phyloP scores from a whole-genome alignment of 257 asterid genomes.

The Petunia secreta region DNA sequence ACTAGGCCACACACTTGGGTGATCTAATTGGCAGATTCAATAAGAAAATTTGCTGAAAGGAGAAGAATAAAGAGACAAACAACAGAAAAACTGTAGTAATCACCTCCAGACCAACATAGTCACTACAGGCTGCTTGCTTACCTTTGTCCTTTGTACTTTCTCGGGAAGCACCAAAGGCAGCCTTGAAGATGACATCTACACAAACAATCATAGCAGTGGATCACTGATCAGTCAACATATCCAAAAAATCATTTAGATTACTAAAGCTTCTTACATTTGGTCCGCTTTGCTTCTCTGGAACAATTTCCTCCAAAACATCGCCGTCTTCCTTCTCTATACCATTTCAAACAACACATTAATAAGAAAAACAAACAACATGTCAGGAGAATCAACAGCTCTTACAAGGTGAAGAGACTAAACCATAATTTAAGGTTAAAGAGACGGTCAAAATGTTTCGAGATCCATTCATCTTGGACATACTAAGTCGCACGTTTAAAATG shows the following conservation, averaged over 20 bases:
- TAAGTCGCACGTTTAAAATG: constrained; percentile 13
- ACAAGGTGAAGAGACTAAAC: constrained; percentile 22
- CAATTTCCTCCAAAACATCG: constrained; percentile 52
- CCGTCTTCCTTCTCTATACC: constrained; percentile 51
- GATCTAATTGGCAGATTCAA: background rate
- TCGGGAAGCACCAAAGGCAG: constrained; percentile 80
- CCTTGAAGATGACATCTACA: constrained; percentile 75
- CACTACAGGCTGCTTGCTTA: constrained; percentile 38
- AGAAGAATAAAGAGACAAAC: constrained; percentile 5
- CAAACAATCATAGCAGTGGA: constrained; percentile 29
- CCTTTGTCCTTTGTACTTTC: constrained; percentile 87
- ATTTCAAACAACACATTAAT: constrained; percentile 20
- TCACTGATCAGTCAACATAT: constrained; percentile 25
- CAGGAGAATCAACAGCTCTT: background rate
- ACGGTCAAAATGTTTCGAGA: constrained; percentile 24
- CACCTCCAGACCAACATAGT: constrained; percentile 24
- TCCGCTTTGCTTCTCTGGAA: constrained; percentile 46
- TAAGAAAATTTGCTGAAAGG: background rate
- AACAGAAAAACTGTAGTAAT: constrained; percentile 20
- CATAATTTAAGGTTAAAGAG: constrained; percentile 23
- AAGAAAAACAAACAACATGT: constrained; percentile 16
- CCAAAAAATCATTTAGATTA: constrained; percentile 28
- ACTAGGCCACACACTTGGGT: too few species aligned
- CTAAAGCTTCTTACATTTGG: constrained; percentile 55
- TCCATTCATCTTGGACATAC: constrained; percentile 23